Base-by-base conservation (phyloP, 768 basidiomycete species). In the Pisolithus tinctorius region DNA sequence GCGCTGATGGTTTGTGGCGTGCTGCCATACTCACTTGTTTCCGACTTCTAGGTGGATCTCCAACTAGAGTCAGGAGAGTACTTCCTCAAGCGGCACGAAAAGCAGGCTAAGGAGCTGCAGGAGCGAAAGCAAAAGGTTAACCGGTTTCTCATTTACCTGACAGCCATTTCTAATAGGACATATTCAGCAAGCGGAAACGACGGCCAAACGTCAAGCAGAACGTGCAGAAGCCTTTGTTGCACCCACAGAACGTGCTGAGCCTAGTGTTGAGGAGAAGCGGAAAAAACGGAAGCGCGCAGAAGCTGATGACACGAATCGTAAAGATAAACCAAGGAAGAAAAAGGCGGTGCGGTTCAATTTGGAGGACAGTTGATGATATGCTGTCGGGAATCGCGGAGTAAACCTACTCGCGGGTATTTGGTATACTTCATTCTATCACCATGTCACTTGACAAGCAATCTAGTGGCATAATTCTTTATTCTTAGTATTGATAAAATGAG, bases 1-100 rank as follows among this genome's bases (percentile, higher is more conserved):
- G 46, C 1, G 8, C n/a, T 36, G 44, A 1, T 48, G 9, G 36
- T 26, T 30, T 43, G 14, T 36, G 30, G 26, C 11, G 20, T 47
- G 10, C 48, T 30, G 30, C 53, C 3, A 4, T 45, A 48, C 49
- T 62, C 37, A 61, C 11, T 11, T 10, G 17, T 38, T 30, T 31
- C 55, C 29, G 27, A 37, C 46, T 38, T 6, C 17, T 53, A 92
- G 86, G 74, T 98, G 62, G 96, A 99, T 69, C 65, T 96, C 42
- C 88, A 97, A 75, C 76, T 98, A 57, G 95, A 96, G 64, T 88
- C 88, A 2, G 96, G 96, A 71, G 96, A 98, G 63, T 98, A 98
- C 65, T 99, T 98, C 77, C 86, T 99, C 72, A 96, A 95, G 65
- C 72, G 87, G 16, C 76, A 81, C 53, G 90, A 98, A 65, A 95